A percentile compares a stretch with the other conserved stretches of the same genome.
Conservation (phyloP, 1,284 basidiomycete genomes). For the Boletus sp. region DNA sequence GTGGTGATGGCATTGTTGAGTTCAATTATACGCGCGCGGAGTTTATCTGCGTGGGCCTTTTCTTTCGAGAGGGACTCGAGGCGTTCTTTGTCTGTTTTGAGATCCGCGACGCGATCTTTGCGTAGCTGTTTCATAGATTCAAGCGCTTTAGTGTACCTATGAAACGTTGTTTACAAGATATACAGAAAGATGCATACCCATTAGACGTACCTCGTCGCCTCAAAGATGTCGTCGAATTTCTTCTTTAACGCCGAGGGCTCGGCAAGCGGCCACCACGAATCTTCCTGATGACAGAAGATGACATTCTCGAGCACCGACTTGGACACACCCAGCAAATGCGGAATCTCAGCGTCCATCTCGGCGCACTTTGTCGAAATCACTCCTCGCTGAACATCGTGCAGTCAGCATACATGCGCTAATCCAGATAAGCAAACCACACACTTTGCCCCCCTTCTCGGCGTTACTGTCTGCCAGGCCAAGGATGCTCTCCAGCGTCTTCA, state of each 20-base stretch:
- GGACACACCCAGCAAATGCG: slow-evolving; percentile 89
- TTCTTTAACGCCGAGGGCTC: slow-evolving; percentile 93
- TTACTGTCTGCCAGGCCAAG: slow-evolving; percentile 72
- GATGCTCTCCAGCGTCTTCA: slow-evolving; percentile 97
- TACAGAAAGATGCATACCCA: background rate
- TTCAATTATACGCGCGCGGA: slow-evolving; percentile 66
- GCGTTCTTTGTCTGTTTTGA: slow-evolving; percentile 91
- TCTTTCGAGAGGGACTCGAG: slow-evolving; percentile 79
- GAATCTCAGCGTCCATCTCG: slow-evolving; percentile 94
- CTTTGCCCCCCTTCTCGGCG: slow-evolving; percentile 71
- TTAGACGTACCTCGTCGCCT: slow-evolving; percentile 78
- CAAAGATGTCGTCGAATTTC: slow-evolving; percentile 99
- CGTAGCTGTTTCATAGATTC: slow-evolving; percentile 87
- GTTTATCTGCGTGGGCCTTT: slow-evolving; percentile 84
- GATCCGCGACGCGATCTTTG: slow-evolving; percentile 86
- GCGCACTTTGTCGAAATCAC: slow-evolving; percentile 94
- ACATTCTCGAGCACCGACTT: slow-evolving; percentile 97
- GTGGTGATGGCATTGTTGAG: slow-evolving; percentile 58
- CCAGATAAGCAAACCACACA: slow-evolving; percentile 33
- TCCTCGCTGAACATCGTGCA: slow-evolving; percentile 53
- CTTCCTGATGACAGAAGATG: slow-evolving; percentile 99
- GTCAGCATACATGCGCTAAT: background rate
- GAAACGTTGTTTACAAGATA: background rate
- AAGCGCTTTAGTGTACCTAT: slow-evolving; percentile 93
- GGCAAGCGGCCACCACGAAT: slow-evolving; percentile 96